A percentile compares a stretch with the other conserved stretches of the same genome.
Evolutionary conservation across 2,329 filamentous ascomycete genomes (phyloP).

Genomic region (Cladophialophora bantiana): DNA sequence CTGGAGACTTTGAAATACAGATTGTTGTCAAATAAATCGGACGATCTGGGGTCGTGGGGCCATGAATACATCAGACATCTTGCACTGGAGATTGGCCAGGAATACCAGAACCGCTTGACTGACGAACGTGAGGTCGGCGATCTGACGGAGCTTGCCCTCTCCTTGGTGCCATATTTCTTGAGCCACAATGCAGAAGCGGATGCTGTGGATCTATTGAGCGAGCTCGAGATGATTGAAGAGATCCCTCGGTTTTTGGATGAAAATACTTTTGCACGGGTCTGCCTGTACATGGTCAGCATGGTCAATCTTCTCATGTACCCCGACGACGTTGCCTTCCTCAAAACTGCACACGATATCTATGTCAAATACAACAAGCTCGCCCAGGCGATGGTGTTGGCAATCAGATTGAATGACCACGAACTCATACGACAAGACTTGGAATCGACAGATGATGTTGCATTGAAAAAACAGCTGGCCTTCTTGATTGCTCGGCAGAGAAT

Average conservation of each 20-base stretch:
- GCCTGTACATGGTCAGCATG: constrained; percentile 98
- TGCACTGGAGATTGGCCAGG: constrained; percentile 92
- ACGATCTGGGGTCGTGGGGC: constrained; percentile 95
- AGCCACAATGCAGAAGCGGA: constrained; percentile 98
- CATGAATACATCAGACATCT: constrained; percentile 98
- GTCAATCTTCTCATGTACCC: constrained; percentile 96
- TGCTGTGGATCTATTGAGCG: constrained; percentile 94
- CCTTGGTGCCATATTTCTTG: constrained; percentile 90
- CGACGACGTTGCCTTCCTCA: constrained; percentile 94
- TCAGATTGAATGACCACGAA: constrained; percentile 85
- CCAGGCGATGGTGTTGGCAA: constrained; percentile 92
- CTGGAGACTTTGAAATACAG: constrained; percentile 97
- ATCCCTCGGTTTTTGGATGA: constrained; percentile 90
- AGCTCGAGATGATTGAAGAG: constrained; percentile 94
- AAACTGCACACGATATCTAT: constrained; percentile 92
- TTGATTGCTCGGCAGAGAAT: constrained; percentile 91
- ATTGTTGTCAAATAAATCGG: constrained; percentile 73
- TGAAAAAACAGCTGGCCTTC: constrained; percentile 94
- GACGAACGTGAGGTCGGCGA: constrained; percentile 85
- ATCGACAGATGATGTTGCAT: constrained; percentile 76
- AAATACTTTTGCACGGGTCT: constrained; percentile 90
- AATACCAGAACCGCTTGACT: constrained; percentile 85
- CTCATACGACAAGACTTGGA: constrained; percentile 84
- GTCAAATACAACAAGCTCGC: constrained; percentile 90
- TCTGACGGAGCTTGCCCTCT: constrained; percentile 80